A percentile compares a stretch with the other conserved stretches of the same genome.
These are phyloP conservation scores for Aspergillus mulundensis DNA, from an alignment of 495 filamentous ascomycete genomes.

Conservation along the genomic window DNA sequence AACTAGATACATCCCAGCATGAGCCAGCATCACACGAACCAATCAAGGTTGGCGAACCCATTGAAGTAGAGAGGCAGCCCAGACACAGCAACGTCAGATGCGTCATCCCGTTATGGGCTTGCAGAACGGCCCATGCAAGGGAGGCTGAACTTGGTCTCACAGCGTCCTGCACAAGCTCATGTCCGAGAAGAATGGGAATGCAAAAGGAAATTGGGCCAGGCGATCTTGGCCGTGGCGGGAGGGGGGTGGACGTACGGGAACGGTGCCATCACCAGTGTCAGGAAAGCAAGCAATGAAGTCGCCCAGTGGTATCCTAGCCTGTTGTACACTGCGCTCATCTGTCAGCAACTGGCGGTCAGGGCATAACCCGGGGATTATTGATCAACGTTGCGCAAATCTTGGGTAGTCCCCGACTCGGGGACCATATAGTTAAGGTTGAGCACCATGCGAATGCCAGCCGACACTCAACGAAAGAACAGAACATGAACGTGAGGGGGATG, in stretches of 20 bases:
- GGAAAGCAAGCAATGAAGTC: conserved; percentile 60
- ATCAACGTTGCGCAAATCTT: conserved; percentile 10
- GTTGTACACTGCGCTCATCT: conserved; percentile 53
- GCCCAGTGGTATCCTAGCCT: conserved; percentile 70
- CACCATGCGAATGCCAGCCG: background rate
- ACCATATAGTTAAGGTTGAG: conserved; percentile 2
- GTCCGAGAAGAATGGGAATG: background rate
- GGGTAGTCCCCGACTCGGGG: background rate
- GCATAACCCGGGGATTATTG: background rate
- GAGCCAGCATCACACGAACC: background rate
- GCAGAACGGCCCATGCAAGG: conserved; percentile 15
- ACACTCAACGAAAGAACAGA: background rate
- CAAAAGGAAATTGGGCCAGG: background rate
- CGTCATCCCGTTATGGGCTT: conserved; percentile 11
- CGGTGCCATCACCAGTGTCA: conserved; percentile 66
- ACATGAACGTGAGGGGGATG: conserved; percentile 1
- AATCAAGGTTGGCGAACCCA: background rate
- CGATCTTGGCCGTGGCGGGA: background rate
- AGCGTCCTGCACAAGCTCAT: conserved; percentile 5
- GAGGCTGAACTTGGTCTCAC: conserved; percentile 4
- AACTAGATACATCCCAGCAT: conserved; percentile 2
- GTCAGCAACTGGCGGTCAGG: conserved; percentile 28
- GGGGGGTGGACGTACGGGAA: conserved; percentile 52
- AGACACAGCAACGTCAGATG: conserved; percentile 8
- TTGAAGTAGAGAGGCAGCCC: conserved; percentile 6